Evolutionary conservation across 352 stramenopile species (phyloP).

Genomic region (Sclerospora graminicola): DNA sequence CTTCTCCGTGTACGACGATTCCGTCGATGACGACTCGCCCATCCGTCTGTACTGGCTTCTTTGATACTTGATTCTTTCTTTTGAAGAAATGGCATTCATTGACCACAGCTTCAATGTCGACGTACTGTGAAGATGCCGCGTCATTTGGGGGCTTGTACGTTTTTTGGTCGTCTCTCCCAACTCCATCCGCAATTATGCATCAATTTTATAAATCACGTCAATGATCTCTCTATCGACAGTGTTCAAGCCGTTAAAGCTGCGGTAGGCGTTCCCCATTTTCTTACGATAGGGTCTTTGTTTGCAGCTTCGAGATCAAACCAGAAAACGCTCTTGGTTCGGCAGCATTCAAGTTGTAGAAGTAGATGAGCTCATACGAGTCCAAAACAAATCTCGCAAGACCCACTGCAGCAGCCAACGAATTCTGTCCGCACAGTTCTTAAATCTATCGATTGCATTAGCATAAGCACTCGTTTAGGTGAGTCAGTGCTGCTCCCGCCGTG

Average conservation of each 20-base stretch:
- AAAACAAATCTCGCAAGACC: no score
- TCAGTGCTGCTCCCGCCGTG: no score
- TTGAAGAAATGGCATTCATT: slow-evolving; percentile 16
- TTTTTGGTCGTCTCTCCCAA: slow-evolving; percentile 25
- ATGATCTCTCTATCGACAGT: slow-evolving; percentile 24
- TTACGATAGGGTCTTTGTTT: no score
- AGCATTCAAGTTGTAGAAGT: slow-evolving; percentile 28
- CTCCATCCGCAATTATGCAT: slow-evolving; percentile 13
- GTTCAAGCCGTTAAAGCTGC: slow-evolving; percentile 21
- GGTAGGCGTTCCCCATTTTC: no score
- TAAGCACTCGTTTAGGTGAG: no score
- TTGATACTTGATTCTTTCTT: slow-evolving; percentile 1
- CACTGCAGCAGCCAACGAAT: no score
- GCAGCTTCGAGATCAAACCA: slow-evolving; percentile 34
- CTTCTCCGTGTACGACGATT: no score
- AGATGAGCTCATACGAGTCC: slow-evolving; percentile 39
- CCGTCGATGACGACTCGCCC: slow-evolving; percentile 10
- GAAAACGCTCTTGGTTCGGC: slow-evolving; percentile 6
- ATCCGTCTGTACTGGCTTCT: slow-evolving; percentile 1
- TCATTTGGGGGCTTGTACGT: slow-evolving; percentile 25
- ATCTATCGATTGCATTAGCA: no score
- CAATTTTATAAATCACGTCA: slow-evolving; percentile 23
- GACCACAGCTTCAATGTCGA: slow-evolving; percentile 26
- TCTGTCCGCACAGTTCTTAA: slow-evolving; percentile 22
- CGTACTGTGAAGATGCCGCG: no score